Percentiles rank a stretch among this genome's conserved stretches.
phyloP scores from a whole-genome alignment of 139 green algal species.

The Picochlorum sp. region DNA sequence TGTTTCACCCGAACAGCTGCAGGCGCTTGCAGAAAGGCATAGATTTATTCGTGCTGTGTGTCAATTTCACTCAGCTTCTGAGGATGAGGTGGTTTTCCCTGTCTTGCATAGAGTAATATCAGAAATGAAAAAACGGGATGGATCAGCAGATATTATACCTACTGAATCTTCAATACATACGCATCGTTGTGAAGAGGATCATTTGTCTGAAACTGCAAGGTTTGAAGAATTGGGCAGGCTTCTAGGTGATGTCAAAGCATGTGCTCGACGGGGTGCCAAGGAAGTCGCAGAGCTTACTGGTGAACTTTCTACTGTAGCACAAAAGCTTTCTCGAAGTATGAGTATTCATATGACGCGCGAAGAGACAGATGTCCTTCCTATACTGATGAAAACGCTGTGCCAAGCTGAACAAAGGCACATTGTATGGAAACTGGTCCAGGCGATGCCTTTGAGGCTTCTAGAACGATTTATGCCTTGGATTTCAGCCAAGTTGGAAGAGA shows the following conservation, averaged over 20 bases:
- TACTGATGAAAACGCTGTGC: conserved; percentile 54
- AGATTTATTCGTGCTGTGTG: conserved; percentile 82
- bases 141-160: not conserved
- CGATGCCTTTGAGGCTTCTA: conserved; percentile 90
- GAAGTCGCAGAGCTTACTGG: conserved; percentile 50
- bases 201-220: conserved; percentile 42
- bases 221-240: conserved; percentile 70
- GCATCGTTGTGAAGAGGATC: conserved; percentile 50
- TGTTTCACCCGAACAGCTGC: conserved; percentile 25
- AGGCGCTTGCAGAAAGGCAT: conserved; percentile 54
- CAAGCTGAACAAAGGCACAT: conserved; percentile 70
- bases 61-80: conserved; percentile 73
- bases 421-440: conserved; percentile 74
- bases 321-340: conserved; percentile 33
- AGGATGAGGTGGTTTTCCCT: conserved; percentile 86
- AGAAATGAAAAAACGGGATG: not conserved
- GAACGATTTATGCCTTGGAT: conserved; percentile 90
- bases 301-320: conserved; percentile 40
- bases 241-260: conserved; percentile 61
- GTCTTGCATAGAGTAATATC: conserved; percentile 44
- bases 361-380: conserved; percentile 71
- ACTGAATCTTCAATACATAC: not conserved
- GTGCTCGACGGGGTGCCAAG: conserved; percentile 39
- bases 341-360: conserved; percentile 54
- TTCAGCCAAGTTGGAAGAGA: conserved; percentile 42